Evolutionary conservation across 345 rosid species (phyloP), one percentile per base, ranked within the genome.

Genomic region (Dipteronia sinensis): DNA sequence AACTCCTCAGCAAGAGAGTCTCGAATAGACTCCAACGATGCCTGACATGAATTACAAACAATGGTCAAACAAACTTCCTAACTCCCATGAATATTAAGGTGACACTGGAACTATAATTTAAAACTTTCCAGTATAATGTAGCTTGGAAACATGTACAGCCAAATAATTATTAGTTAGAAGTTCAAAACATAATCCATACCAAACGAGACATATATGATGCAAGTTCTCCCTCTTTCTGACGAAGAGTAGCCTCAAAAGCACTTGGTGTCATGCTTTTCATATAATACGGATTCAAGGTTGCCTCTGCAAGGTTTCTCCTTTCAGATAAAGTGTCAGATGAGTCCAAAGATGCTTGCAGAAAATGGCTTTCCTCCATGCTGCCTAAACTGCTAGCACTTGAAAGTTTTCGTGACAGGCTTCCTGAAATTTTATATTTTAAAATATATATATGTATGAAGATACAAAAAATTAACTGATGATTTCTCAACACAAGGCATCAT

Each of bases 211-310:
- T 90, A 82, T 94, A 97, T 12, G 98, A 94, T 23, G 97, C 93
- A 82, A 97, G 93, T 86, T 97, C 99, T 25, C 99, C 99, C 87
- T 97, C 99, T 89, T 97, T 97, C 86, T 94, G 99, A 69, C 97
- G 95, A 85, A 94, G 98, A 64, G 97, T 87, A 68, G 97, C 86
- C 83, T 97, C 98, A 81, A 91, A 94, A 82, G 98, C 87, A 85
- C 93, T 93, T 55, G 95, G 94, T 75, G 96, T 97, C 88, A 94
- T 90, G 88, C 96, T 94, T 89, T 92, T 97, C 94, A 94, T 87
- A 84, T 86, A 90, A 89, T 88, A 92, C 8, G 98, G 91, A 87
- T 89, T 93, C 85, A 90, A 73, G 27, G 88, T 84, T 73, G 89
- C 83, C 83, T 89, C 99, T 65, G 87, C 85, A 62, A 76, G 67